phyloP scores from a whole-genome alignment of 176 grass and related monocot species.

The Carex littledalei region DNA sequence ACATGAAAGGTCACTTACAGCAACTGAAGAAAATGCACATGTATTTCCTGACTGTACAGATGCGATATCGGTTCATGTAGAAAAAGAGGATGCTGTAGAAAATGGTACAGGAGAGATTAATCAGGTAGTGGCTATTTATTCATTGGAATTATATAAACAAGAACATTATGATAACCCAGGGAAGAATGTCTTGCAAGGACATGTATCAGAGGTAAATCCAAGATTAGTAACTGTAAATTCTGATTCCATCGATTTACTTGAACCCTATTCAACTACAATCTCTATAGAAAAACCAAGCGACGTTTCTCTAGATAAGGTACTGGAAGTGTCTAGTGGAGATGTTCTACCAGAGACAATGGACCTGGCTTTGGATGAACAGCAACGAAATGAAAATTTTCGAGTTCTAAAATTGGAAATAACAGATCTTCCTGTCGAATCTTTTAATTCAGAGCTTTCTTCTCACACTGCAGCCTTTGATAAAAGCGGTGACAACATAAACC shows the following conservation, averaged over 20 bases:
- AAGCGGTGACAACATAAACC: background rate
- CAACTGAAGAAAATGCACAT: constrained; percentile 9
- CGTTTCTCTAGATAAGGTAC: background rate
- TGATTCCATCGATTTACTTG: background rate
- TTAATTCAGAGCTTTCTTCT: background rate
- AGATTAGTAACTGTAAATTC: constrained; percentile 12
- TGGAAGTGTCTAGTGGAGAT: constrained; percentile 4
- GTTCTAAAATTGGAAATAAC: background rate
- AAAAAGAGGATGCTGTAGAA: background rate
- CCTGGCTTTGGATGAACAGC: background rate
- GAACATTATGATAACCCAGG: background rate
- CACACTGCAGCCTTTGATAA: background rate
- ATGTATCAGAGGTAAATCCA: background rate
- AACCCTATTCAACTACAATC: constrained; percentile 2
- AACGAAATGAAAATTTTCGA: background rate
- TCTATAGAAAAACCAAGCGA: background rate
- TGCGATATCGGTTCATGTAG: background rate
- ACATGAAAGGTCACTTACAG: constrained; percentile 11
- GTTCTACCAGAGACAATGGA: background rate
- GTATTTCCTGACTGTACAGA: background rate
- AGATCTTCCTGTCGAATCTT: background rate
- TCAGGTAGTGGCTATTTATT: constrained; percentile 1
- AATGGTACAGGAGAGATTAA: background rate
- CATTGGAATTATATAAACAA: constrained; percentile 9
- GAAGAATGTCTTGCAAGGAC: background rate